These are phyloP conservation scores for Achaetomium macrosporum DNA, from an alignment of 2,329 filamentous ascomycete species.

Conservation along the genomic window DNA sequence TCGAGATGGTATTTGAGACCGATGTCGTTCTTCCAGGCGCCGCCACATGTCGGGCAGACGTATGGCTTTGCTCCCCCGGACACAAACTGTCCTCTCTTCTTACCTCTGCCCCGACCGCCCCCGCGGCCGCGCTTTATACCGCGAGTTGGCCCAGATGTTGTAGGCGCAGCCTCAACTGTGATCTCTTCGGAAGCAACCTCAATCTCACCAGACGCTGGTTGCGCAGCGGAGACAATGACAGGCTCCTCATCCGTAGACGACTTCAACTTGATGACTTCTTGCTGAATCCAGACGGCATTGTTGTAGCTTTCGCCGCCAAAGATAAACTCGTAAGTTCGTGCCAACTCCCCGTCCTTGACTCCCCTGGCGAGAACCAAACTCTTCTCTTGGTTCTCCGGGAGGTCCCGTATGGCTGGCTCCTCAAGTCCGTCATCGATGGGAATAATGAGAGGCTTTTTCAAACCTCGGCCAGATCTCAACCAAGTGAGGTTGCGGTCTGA, in stretches of 20 bases:
- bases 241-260: neutral
- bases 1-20: constrained; percentile 54
- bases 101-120: constrained; percentile 15
- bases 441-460: constrained; percentile 24
- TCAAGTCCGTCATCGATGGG: constrained; percentile 18
- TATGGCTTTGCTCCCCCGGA: constrained; percentile 30
- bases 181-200: neutral
- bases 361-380: constrained; percentile 22
- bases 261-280: constrained; percentile 13
- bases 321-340: constrained; percentile 24
- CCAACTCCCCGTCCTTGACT: constrained; percentile 1
- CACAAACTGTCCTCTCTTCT: constrained; percentile 11
- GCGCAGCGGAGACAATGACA: neutral
- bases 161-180: constrained; percentile 1
- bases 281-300: constrained; percentile 13
- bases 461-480: constrained; percentile 10
- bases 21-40: constrained; percentile 52
- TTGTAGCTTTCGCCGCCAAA: constrained; percentile 17
- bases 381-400: constrained; percentile 22
- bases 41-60: constrained; percentile 48
- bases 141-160: constrained; percentile 6
- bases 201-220: neutral
- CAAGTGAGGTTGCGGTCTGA: constrained; percentile 18
- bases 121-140: constrained; percentile 13
- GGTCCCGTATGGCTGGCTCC: constrained; percentile 20